These are phyloP conservation scores for Mycosarcoma maydis DNA, from an alignment of 1,284 basidiomycete species.

Conservation along the genomic window DNA sequence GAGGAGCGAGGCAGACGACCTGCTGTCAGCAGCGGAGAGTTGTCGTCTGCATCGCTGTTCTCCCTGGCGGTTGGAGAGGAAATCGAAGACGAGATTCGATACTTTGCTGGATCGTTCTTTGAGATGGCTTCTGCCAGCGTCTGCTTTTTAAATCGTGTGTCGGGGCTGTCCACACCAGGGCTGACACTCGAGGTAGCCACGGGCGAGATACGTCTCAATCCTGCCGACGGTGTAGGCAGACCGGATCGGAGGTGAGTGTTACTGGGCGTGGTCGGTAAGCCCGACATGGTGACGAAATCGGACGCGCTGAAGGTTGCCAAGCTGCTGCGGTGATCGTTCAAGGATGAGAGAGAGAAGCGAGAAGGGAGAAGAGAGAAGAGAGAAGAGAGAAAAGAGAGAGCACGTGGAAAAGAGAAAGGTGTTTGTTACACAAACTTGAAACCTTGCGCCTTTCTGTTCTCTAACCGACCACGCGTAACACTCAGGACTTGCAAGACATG, in stretches of 20 bases:
- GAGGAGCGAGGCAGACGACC: constrained; percentile 36
- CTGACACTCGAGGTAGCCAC: constrained; percentile 15
- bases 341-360: no score
- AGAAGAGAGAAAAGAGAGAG: no score
- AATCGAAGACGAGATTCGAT: constrained; percentile 25
- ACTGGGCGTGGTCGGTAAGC: constrained; percentile 46
- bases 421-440: no score
- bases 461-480: no score
- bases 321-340: no score
- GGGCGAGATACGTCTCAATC: constrained; percentile 16
- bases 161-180: constrained; percentile 39
- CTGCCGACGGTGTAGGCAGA: constrained; percentile 39
- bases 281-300: constrained; percentile 30
- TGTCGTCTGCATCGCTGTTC: constrained; percentile 17
- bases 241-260: constrained; percentile 40
- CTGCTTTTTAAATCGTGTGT: constrained; percentile 44
- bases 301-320: no score
- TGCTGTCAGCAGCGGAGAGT: constrained; percentile 38
- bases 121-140: constrained; percentile 49
- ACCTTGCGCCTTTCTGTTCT: no score
- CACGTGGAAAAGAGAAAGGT: no score
- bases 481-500: no score
- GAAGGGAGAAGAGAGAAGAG: no score
- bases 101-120: constrained; percentile 48
- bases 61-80: constrained; percentile 17